Conservation (phyloP, 2,329 filamentous ascomycete genomes). For the Clarireedia paspali region DNA sequence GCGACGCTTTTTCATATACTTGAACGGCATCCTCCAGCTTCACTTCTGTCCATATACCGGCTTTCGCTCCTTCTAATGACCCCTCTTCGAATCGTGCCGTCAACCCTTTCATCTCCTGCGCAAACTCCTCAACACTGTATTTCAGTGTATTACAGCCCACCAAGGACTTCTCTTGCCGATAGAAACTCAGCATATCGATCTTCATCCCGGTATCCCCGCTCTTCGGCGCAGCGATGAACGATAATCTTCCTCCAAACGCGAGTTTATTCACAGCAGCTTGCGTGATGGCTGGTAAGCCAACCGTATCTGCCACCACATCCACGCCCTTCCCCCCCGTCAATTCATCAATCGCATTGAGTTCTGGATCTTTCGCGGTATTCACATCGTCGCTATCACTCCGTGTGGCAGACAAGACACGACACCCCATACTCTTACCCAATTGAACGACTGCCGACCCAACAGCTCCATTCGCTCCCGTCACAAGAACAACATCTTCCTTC, state of each 20-base stretch:
- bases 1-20: conserved; percentile 18
- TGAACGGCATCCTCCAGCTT: conserved; percentile 18
- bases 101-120: conserved; percentile 41
- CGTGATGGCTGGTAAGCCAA: conserved; percentile 20
- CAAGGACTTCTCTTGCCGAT: conserved; percentile 18
- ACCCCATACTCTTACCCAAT: conserved; percentile 15
- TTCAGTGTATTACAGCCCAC: conserved; percentile 21
- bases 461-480: conserved; percentile 21
- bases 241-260: conserved; percentile 16
- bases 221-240: conserved; percentile 21
- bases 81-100: conserved; percentile 16
- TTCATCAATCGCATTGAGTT: conserved; percentile 10
- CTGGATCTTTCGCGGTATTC: conserved; percentile 20
- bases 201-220: conserved; percentile 15
- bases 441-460: conserved; percentile 22
- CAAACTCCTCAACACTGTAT: conserved; percentile 18
- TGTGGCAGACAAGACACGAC: conserved; percentile 14
- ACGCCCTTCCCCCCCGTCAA: conserved; percentile 19
- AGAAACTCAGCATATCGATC: conserved; percentile 23
- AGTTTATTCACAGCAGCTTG: conserved; percentile 16
- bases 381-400: conserved; percentile 18
- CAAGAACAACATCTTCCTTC: conserved; percentile 17
- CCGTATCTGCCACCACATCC: conserved; percentile 23
- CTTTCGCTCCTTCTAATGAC: conserved; percentile 7
- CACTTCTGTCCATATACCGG: conserved; percentile 16